phyloP scores from a whole-genome alignment of 169 alveolate species.

The Theileria orientalis region DNA sequence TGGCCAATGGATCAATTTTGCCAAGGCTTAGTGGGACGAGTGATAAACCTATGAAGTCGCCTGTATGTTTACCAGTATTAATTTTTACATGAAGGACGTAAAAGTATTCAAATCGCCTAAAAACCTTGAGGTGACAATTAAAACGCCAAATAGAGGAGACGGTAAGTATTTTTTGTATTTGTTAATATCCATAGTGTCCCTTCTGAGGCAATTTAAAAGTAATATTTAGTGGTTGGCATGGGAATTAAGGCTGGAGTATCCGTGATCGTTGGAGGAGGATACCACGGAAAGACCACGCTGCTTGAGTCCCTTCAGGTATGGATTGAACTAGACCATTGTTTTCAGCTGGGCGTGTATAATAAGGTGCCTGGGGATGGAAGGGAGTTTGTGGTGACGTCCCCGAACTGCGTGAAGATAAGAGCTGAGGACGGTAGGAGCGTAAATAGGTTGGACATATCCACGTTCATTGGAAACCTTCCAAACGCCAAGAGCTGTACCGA shows the following conservation, averaged over 20 bases:
- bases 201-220: no score
- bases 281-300: slow-evolving; percentile 79
- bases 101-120: slow-evolving; percentile 56
- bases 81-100: slow-evolving; percentile 11
- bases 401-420: slow-evolving; percentile 67
- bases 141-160: slow-evolving; percentile 55
- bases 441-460: slow-evolving; percentile 68
- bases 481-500: slow-evolving; percentile 52
- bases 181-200: neutral
- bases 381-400: slow-evolving; percentile 74
- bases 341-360: slow-evolving; percentile 76
- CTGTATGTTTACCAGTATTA: neutral
- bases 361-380: slow-evolving; percentile 81
- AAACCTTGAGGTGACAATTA: slow-evolving; percentile 22
- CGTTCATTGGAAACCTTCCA: slow-evolving; percentile 73
- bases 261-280: slow-evolving; percentile 82
- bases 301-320: slow-evolving; percentile 66
- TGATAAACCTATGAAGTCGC: slow-evolving; percentile 52
- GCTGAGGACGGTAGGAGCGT: slow-evolving; percentile 74
- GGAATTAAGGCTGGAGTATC: slow-evolving; percentile 75
- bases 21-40: slow-evolving; percentile 72
- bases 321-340: neutral
- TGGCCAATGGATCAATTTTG: slow-evolving; percentile 74
- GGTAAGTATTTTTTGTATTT: neutral
- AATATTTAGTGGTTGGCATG: slow-evolving; percentile 68